Conservation (phyloP, 192 early-diverging fungal species). For the Phycomyces nitens region DNA sequence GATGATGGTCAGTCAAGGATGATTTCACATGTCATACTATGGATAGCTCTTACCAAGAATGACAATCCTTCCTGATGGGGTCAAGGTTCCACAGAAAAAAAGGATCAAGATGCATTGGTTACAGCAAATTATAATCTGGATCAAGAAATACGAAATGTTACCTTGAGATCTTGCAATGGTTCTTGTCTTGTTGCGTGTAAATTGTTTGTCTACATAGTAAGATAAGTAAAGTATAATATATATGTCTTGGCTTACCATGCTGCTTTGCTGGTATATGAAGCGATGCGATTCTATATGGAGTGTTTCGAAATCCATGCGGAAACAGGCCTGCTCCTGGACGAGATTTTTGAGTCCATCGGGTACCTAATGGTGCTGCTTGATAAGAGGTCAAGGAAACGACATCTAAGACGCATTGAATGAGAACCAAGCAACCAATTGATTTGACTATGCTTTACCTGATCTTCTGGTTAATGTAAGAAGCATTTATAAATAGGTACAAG, state of each 20-base stretch:
- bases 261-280: not conserved
- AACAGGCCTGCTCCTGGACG: no score
- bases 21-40: no score
- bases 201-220: not conserved
- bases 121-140: not conserved
- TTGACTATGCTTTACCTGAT: no score
- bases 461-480: no score
- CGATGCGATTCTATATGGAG: no score
- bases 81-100: not conserved
- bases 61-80: slow-evolving; percentile 22
- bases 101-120: not conserved
- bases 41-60: slow-evolving; percentile 26
- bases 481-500: no score
- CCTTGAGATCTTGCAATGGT: slow-evolving; percentile 28
- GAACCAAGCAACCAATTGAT: no score
- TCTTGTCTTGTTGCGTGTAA: slow-evolving; percentile 20
- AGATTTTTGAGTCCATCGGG: no score
- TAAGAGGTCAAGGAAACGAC: no score
- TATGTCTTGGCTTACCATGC: not conserved
- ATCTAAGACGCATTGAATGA: no score
- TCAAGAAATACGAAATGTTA: not conserved
- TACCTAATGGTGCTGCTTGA: no score
- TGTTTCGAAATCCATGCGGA: no score
- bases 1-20: not conserved
- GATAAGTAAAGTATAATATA: not conserved